A percentile compares a stretch with the other conserved stretches of the same genome.
Evolutionary conservation across 2,329 filamentous ascomycete species (phyloP).

Genomic region (Talaromyces sp.): DNA sequence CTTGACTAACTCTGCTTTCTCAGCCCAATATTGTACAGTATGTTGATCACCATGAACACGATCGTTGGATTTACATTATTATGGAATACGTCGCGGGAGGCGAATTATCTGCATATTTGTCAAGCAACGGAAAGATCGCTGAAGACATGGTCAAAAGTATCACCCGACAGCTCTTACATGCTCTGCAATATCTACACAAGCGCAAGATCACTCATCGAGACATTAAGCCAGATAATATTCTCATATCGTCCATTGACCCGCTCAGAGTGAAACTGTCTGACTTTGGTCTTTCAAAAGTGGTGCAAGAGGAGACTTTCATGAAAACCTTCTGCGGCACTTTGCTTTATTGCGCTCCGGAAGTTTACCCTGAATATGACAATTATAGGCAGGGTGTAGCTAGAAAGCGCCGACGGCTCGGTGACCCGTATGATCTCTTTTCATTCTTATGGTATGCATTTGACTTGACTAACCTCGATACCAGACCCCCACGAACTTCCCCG

Average conservation of each 20-base stretch:
- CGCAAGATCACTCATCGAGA: constrained; percentile 95
- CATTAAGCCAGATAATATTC: constrained; percentile 96
- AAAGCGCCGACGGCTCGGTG: constrained; percentile 55
- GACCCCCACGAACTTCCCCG: constrained; percentile 51
- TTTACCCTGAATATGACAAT: constrained; percentile 78
- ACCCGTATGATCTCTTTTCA: constrained; percentile 33
- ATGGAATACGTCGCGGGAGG: constrained; percentile 88
- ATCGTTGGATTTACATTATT: constrained; percentile 81
- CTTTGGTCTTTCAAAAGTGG: constrained; percentile 92
- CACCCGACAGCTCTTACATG: constrained; percentile 64
- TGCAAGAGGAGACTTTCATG: constrained; percentile 85
- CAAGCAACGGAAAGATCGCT: constrained; percentile 55
- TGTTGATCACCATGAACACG: constrained; percentile 79
- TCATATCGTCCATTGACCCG: constrained; percentile 68
- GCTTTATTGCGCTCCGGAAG: constrained; percentile 92
- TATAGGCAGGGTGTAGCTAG: constrained; percentile 57
- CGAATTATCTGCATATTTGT: constrained; percentile 72
- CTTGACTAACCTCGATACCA: constrained; percentile 17
- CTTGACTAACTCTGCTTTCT: constrained; percentile 13
- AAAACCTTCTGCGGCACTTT: constrained; percentile 96
- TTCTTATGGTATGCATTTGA: not conserved
- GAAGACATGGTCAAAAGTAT: constrained; percentile 68
- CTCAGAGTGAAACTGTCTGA: constrained; percentile 88
- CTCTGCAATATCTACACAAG: constrained; percentile 77
- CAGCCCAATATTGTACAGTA: constrained; percentile 87